Conservation (phyloP, 2,329 filamentous ascomycete species). For the Chaetomium sp. region DNA sequence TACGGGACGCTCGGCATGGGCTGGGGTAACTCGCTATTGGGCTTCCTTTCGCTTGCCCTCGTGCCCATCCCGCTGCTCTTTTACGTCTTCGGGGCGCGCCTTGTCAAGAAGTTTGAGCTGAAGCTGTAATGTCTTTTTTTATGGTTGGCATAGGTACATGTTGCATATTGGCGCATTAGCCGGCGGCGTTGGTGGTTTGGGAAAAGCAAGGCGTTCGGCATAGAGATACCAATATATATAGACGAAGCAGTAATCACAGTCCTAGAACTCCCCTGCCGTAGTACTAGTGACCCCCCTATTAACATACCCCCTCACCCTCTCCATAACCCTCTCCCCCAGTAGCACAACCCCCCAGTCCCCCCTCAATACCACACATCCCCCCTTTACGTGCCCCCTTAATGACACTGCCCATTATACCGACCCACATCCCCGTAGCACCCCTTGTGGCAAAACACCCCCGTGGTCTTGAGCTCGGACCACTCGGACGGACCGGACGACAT, state of each 20-base stretch:
- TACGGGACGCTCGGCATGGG: constrained; percentile 45
- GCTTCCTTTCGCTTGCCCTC: constrained; percentile 43
- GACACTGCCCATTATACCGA: not conserved
- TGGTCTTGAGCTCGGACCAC: constrained; percentile 3
- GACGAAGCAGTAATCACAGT: not conserved
- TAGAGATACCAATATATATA: constrained; percentile 9
- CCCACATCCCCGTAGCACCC: not conserved
- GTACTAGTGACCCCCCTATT: not conserved
- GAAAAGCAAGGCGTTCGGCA: not conserved
- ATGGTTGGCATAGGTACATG: not conserved
- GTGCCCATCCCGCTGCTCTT: constrained; percentile 45
- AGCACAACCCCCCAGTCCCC: not conserved
- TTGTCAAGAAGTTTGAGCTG: constrained; percentile 34
- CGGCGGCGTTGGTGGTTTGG: constrained; percentile 10
- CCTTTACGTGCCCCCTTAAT: not conserved
- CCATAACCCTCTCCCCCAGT: not conserved
- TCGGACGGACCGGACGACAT: constrained; percentile 2
- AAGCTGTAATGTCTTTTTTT: constrained; percentile 5
- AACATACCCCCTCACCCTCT: not conserved
- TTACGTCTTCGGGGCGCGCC: constrained; percentile 42
- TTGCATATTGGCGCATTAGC: constrained; percentile 11
- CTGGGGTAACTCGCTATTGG: constrained; percentile 49
- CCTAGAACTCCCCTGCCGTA: not conserved
- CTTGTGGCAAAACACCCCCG: constrained; percentile 6
- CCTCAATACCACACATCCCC: too few relatives aligned